Percentiles rank a stretch among this genome's conserved stretches.
Evolutionary conservation across 148 eudicot genomes (phyloP).

Genomic region (Rhododendron ferrugineum): DNA sequence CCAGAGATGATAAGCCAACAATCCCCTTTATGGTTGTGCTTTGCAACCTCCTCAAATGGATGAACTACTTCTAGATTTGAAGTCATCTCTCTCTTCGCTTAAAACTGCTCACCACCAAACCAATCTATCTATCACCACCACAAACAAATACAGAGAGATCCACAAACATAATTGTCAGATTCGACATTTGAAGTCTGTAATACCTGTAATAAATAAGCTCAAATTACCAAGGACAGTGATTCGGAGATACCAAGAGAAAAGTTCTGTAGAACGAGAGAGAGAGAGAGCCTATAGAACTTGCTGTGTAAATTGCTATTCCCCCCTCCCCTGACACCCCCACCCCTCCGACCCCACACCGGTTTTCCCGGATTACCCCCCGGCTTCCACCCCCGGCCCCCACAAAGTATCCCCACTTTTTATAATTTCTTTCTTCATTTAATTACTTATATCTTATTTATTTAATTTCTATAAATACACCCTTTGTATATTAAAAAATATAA

Average conservation of each 20-base stretch:
- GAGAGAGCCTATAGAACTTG: neutral
- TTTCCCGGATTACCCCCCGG: too few species aligned
- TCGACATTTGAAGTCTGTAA: neutral
- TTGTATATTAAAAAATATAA: too few species aligned
- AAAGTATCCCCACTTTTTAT: too few species aligned
- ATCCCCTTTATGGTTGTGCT: conserved; percentile 16
- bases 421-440: too few species aligned
- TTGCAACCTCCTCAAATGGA: conserved; percentile 23
- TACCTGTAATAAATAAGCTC: neutral
- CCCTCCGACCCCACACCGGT: too few species aligned
- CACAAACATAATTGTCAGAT: neutral
- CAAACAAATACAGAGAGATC: neutral
- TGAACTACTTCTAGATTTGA: conserved; percentile 6
- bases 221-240: neutral
- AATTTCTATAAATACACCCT: too few species aligned
- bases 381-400: too few species aligned
- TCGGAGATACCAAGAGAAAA: neutral
- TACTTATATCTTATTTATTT: too few species aligned
- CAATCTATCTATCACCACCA: neutral
- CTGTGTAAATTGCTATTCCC: too few species aligned
- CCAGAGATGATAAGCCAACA: conserved; percentile 24
- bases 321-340: too few species aligned
- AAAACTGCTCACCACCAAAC: neutral
- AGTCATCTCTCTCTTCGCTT: conserved; percentile 2
- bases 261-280: neutral